A percentile compares a stretch with the other conserved stretches of the same genome.
Evolutionary conservation across 169 alveolate genomes (phyloP).

Genomic region (Plasmodium berghei): DNA sequence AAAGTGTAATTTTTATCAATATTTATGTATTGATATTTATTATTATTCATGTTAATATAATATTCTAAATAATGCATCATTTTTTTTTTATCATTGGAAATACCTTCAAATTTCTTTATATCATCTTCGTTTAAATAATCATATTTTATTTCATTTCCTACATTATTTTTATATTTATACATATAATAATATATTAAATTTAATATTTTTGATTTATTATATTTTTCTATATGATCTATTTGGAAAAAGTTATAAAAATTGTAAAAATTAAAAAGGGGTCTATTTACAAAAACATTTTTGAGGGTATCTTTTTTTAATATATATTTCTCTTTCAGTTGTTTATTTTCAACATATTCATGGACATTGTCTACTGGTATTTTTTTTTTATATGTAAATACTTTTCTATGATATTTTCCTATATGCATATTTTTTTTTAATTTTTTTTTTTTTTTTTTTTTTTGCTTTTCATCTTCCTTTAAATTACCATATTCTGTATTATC

Average conservation of each 20-base stretch:
- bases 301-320: constrained; percentile 63
- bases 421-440: constrained; percentile 73
- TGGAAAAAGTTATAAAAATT: constrained; percentile 72
- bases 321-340: constrained; percentile 49
- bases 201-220: constrained; percentile 61
- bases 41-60: constrained; percentile 71
- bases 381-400: constrained; percentile 49
- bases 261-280: constrained; percentile 72
- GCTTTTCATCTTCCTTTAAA: not conserved
- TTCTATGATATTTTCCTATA: constrained; percentile 69
- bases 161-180: constrained; percentile 66
- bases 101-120: constrained; percentile 28
- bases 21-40: constrained; percentile 68
- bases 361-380: constrained; percentile 56
- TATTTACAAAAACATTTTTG: constrained; percentile 72
- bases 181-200: constrained; percentile 71
- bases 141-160: constrained; percentile 33
- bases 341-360: constrained; percentile 47
- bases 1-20: constrained; percentile 70
- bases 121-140: constrained; percentile 50
- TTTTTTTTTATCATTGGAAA: constrained; percentile 47
- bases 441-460: constrained; percentile 53
- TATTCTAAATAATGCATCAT: constrained; percentile 67
- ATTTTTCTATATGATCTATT: constrained; percentile 76
- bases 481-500: not conserved